A percentile compares a stretch with the other conserved stretches of the same genome.
Evolutionary conservation across 768 basidiomycete species (phyloP).

Genomic region (Hebeloma cylindrosporum): DNA sequence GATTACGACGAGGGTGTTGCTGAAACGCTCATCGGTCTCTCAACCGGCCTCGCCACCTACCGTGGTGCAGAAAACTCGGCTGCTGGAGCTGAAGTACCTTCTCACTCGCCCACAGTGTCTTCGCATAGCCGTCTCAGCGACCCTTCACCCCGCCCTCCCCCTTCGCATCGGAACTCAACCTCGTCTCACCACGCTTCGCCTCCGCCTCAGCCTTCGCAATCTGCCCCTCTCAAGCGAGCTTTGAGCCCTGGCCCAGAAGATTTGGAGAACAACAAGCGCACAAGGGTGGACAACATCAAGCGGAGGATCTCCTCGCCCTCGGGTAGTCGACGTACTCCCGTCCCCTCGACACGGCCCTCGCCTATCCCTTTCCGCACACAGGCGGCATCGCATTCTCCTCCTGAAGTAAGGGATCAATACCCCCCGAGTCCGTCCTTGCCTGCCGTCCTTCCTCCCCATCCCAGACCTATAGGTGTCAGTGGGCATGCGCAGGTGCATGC

Average conservation of each 20-base stretch:
- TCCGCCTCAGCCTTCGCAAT: constrained; percentile 32
- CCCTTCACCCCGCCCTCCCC: constrained; percentile 47
- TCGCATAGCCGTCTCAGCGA: constrained; percentile 54
- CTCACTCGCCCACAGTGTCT: constrained; percentile 60
- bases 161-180: constrained; percentile 63
- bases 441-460: constrained; percentile 69
- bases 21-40: constrained; percentile 76
- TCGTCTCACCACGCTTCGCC: constrained; percentile 73
- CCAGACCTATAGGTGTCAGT: constrained; percentile 66
- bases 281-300: constrained; percentile 54
- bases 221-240: constrained; percentile 59
- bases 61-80: constrained; percentile 26
- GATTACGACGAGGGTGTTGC: constrained; percentile 91
- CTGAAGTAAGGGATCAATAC: constrained; percentile 59
- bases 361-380: constrained; percentile 76
- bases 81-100: constrained; percentile 33
- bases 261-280: constrained; percentile 50
- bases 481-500: constrained; percentile 43
- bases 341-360: constrained; percentile 63
- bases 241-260: constrained; percentile 70
- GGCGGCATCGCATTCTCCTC: constrained; percentile 65
- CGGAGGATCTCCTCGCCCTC: constrained; percentile 54
- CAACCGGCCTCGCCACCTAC: constrained; percentile 12
- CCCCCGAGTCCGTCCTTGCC: constrained; percentile 57
- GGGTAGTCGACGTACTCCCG: constrained; percentile 54